A percentile compares a stretch with the other conserved stretches of the same genome.
These are phyloP conservation scores for Colletotrichum siamense DNA, from an alignment of 2,329 filamentous ascomycete species.

Conservation along the genomic window DNA sequence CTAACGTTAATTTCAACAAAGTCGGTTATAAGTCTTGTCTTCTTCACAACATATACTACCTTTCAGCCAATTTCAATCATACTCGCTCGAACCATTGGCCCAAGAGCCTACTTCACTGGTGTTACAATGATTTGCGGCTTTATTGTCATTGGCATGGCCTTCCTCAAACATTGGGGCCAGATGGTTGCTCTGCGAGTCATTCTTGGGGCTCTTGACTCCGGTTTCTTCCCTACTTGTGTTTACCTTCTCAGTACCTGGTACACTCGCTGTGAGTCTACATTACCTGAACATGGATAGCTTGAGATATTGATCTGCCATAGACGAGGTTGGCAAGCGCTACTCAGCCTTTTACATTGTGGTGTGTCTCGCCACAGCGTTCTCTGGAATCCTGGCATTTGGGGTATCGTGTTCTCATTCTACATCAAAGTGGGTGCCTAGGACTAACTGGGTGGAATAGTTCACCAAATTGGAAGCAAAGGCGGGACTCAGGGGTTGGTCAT, in stretches of 20 bases:
- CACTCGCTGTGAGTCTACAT: constrained; percentile 45
- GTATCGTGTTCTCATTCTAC: constrained; percentile 17
- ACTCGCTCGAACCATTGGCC: constrained; percentile 25
- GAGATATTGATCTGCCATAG: background rate
- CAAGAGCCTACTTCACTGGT: constrained; percentile 24
- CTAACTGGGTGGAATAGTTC: background rate
- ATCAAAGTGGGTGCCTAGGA: constrained; percentile 27
- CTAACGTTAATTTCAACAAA: background rate
- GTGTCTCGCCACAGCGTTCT: constrained; percentile 27
- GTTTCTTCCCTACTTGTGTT: constrained; percentile 59
- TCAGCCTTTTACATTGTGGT: constrained; percentile 31
- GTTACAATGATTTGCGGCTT: constrained; percentile 27
- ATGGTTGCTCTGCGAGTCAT: constrained; percentile 23
- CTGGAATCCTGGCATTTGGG: constrained; percentile 27
- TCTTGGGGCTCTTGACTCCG: constrained; percentile 25
- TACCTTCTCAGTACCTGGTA: constrained; percentile 72
- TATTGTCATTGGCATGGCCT: constrained; percentile 27
- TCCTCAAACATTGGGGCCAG: constrained; percentile 23
- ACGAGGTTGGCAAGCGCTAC: constrained; percentile 67
- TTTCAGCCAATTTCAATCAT: constrained; percentile 27
- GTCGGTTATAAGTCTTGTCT: constrained; percentile 23
- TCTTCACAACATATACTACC: constrained; percentile 28
- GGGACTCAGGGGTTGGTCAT: constrained; percentile 58
- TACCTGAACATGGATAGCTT: constrained; percentile 45
- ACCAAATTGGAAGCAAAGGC: constrained; percentile 59